Base-by-base conservation (phyloP, 225 moss, liverwort and hornwort species). In the Polytrichum commune region DNA sequence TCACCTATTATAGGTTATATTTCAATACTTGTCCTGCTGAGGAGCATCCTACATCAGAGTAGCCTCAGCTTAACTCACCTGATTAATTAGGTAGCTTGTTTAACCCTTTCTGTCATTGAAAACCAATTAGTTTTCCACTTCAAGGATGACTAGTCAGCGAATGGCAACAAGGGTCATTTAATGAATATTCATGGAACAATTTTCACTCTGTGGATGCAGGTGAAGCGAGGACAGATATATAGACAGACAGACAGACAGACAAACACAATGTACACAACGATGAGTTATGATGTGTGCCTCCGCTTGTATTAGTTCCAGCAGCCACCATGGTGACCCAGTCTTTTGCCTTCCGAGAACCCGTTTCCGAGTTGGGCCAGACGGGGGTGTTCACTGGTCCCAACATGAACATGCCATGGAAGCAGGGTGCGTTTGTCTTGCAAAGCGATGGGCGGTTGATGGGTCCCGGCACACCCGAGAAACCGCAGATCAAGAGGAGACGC, bases 281-380 rank as follows among this genome's bases (percentile, higher is more conserved):
- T 32, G 66, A 23, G 66, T 33, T 4, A 16, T 46, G 29, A 55
- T 69, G 55, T 56, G 55, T 33, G 46, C 53, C 19, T 29, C 35
- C 27, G 46, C 69, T n/a, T 20, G 60, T 29, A 16, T 38, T 70
- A 60, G 57, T 46, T 46, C 27, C 13, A 18, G 23, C 56, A 74
- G 67, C 55, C 56, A 67, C 62, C 67, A 83, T 76, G 78, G 80
- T 87, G 86, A 86, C 80, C 63, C 86, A 81, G 69, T 76, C 83
- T 27, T 76, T 84, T 63, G 62, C 69, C 6, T 83, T 86, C 30
- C 80, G 60, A 62, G 83, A 83, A 72, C 66, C 83, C 35, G 78
- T 74, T 56, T 69, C 80, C 54, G 81, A 87, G 18, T 64, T 84
- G 61, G 81, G 67, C 60, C 71, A 78, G 73, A 13, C 46, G 13